phyloP scores from a whole-genome alignment of 805 yeast genomes.

The Diddensiella caesifluorescens region DNA sequence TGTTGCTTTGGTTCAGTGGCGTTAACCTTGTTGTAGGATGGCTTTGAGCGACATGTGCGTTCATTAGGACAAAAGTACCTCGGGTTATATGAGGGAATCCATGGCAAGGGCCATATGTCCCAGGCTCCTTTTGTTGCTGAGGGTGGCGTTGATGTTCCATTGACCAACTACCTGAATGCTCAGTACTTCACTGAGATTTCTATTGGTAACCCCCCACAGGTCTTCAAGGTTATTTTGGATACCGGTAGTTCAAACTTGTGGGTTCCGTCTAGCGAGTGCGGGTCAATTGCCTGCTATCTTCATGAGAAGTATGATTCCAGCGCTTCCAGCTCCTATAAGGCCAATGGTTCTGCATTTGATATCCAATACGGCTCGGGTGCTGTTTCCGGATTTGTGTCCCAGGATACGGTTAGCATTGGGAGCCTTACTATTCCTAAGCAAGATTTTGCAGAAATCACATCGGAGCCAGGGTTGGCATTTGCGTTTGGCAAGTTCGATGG shows the following conservation, averaged over 20 bases:
- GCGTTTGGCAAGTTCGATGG: slow-evolving; percentile 99
- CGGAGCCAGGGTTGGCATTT: slow-evolving; percentile 95
- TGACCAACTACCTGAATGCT: slow-evolving; percentile 91
- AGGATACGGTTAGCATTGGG: slow-evolving; percentile 76
- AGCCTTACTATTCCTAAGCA: slow-evolving; percentile 80
- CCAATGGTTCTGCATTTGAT: slow-evolving; percentile 79
- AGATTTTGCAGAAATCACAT: slow-evolving; percentile 95
- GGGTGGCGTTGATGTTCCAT: slow-evolving; percentile 67
- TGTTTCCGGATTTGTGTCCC: slow-evolving; percentile 85
- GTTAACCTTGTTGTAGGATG: slow-evolving; percentile 15
- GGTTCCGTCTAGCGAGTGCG: slow-evolving; percentile 88
- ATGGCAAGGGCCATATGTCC: slow-evolving; percentile 20
- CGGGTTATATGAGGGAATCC: slow-evolving; percentile 37
- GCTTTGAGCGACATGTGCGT: slow-evolving; percentile 40
- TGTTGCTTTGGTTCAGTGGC: slow-evolving; percentile 2
- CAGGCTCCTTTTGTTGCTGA: slow-evolving; percentile 29
- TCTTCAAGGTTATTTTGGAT: slow-evolving; percentile 89
- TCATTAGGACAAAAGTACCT: slow-evolving; percentile 61
- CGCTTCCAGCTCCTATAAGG: slow-evolving; percentile 74
- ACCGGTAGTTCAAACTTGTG: slow-evolving; percentile 96
- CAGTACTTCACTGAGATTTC: slow-evolving; percentile 91
- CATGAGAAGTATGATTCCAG: slow-evolving; percentile 87
- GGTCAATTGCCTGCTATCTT: slow-evolving; percentile 91
- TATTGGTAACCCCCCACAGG: slow-evolving; percentile 90
- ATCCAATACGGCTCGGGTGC: slow-evolving; percentile 93